Conservation (phyloP, 2,329 filamentous ascomycete genomes). For the Penicillium sp. region DNA sequence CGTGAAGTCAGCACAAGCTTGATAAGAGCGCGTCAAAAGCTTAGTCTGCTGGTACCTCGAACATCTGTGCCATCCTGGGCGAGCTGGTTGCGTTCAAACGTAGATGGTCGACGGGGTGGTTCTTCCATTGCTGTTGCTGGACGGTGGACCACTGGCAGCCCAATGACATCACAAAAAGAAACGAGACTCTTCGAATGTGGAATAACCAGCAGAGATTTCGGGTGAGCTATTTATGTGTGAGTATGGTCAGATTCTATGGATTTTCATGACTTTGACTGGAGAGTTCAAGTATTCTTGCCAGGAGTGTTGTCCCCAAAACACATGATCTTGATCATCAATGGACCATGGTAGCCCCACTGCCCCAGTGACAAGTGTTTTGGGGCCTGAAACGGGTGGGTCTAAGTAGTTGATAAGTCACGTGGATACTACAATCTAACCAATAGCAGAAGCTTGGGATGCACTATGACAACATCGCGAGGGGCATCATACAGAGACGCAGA, state of each 20-base stretch:
- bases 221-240: background rate
- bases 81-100: background rate
- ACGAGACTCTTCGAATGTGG: background rate
- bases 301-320: background rate
- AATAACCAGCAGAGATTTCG: background rate
- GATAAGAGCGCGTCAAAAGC: accelerated
- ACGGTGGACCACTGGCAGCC: background rate
- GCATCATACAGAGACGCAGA: too few relatives aligned
- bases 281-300: background rate
- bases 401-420: too few relatives aligned
- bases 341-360: background rate
- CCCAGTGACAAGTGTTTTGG: too few relatives aligned
- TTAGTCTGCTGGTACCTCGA: background rate
- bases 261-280: too few relatives aligned
- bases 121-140: background rate
- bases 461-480: background rate
- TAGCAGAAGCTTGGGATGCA: too few relatives aligned
- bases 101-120: background rate
- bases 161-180: constrained; percentile 6
- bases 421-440: background rate
- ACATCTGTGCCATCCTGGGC: constrained; percentile 1
- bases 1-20: background rate
- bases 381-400: background rate
- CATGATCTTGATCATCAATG: too few relatives aligned
- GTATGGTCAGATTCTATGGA: background rate